A percentile compares a stretch with the other conserved stretches of the same genome.
These are phyloP conservation scores for Tolypocladium cylindrosporum DNA, from an alignment of 2,329 filamentous ascomycete species.

Conservation along the genomic window DNA sequence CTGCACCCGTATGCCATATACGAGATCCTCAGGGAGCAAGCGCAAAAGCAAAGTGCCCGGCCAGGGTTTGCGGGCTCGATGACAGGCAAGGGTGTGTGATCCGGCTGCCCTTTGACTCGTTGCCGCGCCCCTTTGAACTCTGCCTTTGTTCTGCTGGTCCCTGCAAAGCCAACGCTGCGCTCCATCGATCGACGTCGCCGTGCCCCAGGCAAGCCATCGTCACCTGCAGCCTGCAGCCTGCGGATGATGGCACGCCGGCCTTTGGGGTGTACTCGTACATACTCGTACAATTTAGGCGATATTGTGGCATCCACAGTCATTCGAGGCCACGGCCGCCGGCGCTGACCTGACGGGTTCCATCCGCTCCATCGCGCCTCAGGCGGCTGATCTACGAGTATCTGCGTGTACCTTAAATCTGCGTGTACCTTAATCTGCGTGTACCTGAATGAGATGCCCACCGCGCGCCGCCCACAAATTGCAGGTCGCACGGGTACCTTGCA, in stretches of 20 bases:
- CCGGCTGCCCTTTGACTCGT: background rate
- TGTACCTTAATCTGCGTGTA: too few species aligned
- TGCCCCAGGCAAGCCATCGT: background rate
- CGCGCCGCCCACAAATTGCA: background rate
- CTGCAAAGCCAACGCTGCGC: too few species aligned
- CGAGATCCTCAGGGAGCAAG: background rate
- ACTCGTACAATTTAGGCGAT: background rate
- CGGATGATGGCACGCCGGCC: background rate
- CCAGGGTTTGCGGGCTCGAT: background rate
- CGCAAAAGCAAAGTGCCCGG: background rate
- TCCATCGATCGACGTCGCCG: background rate
- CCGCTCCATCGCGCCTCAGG: background rate
- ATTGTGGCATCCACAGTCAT: slow-evolving; percentile 3
- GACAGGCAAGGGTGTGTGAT: background rate
- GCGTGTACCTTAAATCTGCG: too few species aligned
- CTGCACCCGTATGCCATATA: background rate
- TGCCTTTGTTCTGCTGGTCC: background rate
- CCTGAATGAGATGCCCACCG: background rate
- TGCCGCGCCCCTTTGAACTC: background rate
- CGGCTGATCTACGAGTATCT: background rate
- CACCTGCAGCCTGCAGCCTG: background rate
- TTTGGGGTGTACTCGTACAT: too few species aligned
- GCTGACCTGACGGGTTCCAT: background rate
- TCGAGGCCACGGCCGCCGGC: background rate
- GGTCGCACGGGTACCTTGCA: slow-evolving; percentile 12